Conservation (phyloP, 1,284 basidiomycete genomes). For the Leccinum griseonigrum region DNA sequence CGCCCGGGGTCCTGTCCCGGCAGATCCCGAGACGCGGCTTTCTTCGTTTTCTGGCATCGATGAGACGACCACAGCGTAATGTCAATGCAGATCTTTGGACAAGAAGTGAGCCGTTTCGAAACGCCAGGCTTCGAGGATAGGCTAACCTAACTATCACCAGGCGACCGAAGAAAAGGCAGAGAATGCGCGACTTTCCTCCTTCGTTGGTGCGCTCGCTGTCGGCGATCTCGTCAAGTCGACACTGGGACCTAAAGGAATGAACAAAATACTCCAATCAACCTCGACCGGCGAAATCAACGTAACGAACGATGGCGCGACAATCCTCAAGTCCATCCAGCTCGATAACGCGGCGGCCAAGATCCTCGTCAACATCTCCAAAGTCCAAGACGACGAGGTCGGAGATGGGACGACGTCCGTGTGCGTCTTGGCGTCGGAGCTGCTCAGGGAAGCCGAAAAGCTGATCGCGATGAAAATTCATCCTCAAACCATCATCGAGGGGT, state of each 20-base stretch:
- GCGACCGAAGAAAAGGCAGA: conserved; percentile 98
- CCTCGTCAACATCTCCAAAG: conserved; percentile 99
- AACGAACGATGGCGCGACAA: conserved; percentile 98
- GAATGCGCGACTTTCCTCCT: conserved; percentile 97
- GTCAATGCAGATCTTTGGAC: conserved; percentile 48
- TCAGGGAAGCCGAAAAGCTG: conserved; percentile 95
- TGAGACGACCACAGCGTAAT: conserved; percentile 22
- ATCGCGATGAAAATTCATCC: conserved; percentile 94
- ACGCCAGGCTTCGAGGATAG: not conserved
- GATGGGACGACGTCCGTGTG: conserved; percentile 97
- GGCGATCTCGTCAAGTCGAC: conserved; percentile 99
- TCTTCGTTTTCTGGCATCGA: not conserved
- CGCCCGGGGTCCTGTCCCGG: not conserved
- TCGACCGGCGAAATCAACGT: conserved; percentile 94
- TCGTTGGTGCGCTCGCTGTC: conserved; percentile 94
- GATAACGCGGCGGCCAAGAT: conserved; percentile 99
- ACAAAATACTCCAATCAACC: conserved; percentile 91
- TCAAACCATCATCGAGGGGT: conserved; percentile 99
- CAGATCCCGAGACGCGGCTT: not conserved
- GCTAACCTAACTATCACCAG: conserved; percentile 40
- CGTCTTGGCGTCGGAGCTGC: conserved; percentile 88
- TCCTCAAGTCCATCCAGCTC: conserved; percentile 94
- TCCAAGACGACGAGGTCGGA: conserved; percentile 98
- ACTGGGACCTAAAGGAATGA: conserved; percentile 96
- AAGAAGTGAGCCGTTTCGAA: conserved; percentile 32